Evolutionary conservation across 192 early-diverging fungal genomes (phyloP), one percentile per base, ranked within the genome.

Genomic region (Coemansia sp.): DNA sequence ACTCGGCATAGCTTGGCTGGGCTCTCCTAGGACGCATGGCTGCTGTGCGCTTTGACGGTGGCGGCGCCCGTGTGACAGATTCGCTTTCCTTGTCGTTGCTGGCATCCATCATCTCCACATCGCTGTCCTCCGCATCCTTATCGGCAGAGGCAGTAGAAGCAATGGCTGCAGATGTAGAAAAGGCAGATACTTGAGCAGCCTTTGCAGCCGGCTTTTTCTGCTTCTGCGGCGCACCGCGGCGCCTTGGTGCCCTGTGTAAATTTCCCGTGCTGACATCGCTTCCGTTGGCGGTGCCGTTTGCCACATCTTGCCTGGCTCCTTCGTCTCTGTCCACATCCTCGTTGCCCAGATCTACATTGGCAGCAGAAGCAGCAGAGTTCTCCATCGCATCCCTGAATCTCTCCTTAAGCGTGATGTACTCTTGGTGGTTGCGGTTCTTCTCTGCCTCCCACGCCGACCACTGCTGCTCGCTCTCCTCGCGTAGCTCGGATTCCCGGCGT

Each of bases 401-500:
- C 14, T 71, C 55, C 57, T 75, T 77, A 12, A 83, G 66, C 30
- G 59, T 56, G 30, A 77, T 52, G 66, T 78, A 78, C 57, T 75
- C 69, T 63, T 77, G 57, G 23, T 83, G 76, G 62, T 57, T 72
- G 38, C 69, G 61, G 35, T 67, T 61, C 68, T 77, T 83, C 33
- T 83, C 80, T 6, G 56, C 24, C 66, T 83, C 75, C 80, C 80
- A 83, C 5, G 65, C 66, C 7, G 68, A 16, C 80, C 72, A 78
- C 62, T 72, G 72, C 38, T 35, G 46, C 59, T 77, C 75, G 67
- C 76, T 75, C 51, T 78, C 76, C n/a, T 78, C 73, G 51, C 76
- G 76, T 64, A 78, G 60, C 69, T 83, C 81, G 0, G 76, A 62
- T 24, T 77, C 81, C 11, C 81, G 62, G 23, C 64, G 57, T 64